Percentiles rank a stretch among this genome's conserved stretches.
Evolutionary conservation across 139 green algal genomes (phyloP).

Genomic region (Mesotaenium endlicherianum): DNA sequence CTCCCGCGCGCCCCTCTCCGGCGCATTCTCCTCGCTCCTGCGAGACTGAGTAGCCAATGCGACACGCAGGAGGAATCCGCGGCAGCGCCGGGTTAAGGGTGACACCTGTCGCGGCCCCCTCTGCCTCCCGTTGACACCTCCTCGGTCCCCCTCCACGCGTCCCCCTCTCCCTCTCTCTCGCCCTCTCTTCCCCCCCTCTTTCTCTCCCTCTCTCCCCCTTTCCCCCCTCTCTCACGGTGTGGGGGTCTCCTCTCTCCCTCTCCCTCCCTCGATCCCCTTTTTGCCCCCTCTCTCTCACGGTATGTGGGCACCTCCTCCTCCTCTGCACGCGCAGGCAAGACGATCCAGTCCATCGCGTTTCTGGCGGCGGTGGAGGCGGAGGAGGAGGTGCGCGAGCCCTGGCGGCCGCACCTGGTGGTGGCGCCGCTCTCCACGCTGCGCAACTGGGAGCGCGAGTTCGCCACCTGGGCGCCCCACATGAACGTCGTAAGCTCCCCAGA

Average conservation of each 20-base stretch:
- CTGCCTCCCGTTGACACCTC: too few species aligned
- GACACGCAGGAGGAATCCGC: too few species aligned
- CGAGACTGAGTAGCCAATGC: too few species aligned
- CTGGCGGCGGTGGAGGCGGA: slow-evolving; percentile 65
- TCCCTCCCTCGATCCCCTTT: background rate
- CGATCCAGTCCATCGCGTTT: slow-evolving; percentile 68
- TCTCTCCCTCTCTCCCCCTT: background rate
- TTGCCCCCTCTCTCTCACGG: background rate
- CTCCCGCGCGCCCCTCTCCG: too few species aligned
- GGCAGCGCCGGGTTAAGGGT: too few species aligned
- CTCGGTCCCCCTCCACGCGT: background rate
- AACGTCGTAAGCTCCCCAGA: slow-evolving; percentile 57
- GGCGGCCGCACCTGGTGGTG: slow-evolving; percentile 79
- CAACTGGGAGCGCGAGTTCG: slow-evolving; percentile 91
- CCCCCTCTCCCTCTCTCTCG: background rate
- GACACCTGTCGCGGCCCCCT: too few species aligned
- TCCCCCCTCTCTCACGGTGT: background rate
- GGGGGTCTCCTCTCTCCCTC: too few species aligned
- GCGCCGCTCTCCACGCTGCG: slow-evolving; percentile 85
- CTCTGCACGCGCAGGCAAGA: slow-evolving; percentile 63
- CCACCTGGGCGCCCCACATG: slow-evolving; percentile 70
- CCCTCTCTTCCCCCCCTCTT: background rate
- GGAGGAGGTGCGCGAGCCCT: slow-evolving; percentile 55
- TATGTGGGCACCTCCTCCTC: background rate
- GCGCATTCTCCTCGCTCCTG: too few species aligned